Evolutionary conservation across 441 rosid genomes (phyloP), one percentile per base, ranked within the genome.

Genomic region (Erodium texanum): DNA sequence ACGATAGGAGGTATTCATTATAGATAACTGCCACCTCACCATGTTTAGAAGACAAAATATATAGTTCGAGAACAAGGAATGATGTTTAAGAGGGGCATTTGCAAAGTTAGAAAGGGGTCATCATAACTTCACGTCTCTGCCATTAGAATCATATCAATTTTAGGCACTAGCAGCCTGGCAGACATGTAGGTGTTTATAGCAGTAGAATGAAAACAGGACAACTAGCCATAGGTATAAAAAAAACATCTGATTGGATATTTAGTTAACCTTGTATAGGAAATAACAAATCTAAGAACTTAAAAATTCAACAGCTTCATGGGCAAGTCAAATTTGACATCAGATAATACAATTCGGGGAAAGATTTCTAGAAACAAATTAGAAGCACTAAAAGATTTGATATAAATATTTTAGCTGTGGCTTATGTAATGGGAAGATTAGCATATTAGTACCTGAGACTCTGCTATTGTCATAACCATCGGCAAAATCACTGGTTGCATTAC

Each of bases 401-500:
- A 50, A 50, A 50, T n/a, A 50, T 50, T n/a, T 6, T 50, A n/a
- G 58, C 58, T 50, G 58, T 16, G 19, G 19, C 58, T 50, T n/a
- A 16, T n/a, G 20, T 15, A 7, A 54, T 54, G 61, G 61, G 16
- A 18, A 18, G 61, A 18, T 18, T 12, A 7, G 19, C 12, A 54
- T 1, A 54, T 54, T 45, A 43, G 71, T 67, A 92, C 99, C 96
- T 93, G 99, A 76, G 95, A 89, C 82, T 88, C 93, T 48, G 97
- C 96, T 75, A 91, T 93, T 8, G 87, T 91, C 76, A 93, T 82
- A 78, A 93, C 97, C 99, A 93, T 93, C 27, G 99, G 99, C 61
- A 93, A 84, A 74, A 93, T 89, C 87, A 93, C 68, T 6, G 99
- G 92, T 75, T 91, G 99, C 97, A 93, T 89, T 45, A 91, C 99